Percentiles rank a stretch among this genome's conserved stretches.
phyloP scores from a whole-genome alignment of 1,139 yeast genomes.

The Scheffersomyces parashehatae region DNA sequence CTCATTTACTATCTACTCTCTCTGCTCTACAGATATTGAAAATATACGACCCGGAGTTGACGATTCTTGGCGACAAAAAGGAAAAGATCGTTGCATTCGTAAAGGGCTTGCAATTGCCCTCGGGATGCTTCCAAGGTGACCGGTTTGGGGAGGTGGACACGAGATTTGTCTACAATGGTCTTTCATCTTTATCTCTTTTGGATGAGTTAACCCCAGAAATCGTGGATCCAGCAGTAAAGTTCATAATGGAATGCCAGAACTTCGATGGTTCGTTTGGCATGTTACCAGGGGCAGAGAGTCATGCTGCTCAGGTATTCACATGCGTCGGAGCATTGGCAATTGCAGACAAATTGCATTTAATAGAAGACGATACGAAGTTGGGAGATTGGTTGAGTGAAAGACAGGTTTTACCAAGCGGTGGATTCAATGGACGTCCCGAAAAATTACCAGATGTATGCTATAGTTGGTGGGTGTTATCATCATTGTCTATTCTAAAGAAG shows the following conservation, averaged over 20 bases:
- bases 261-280: constrained; percentile 97
- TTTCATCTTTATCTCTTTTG: constrained; percentile 70
- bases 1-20: constrained; percentile 83
- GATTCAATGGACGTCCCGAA: constrained; percentile 95
- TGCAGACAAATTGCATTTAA: constrained; percentile 54
- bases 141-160: constrained; percentile 90
- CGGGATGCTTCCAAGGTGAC: constrained; percentile 91
- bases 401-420: constrained; percentile 81
- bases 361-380: constrained; percentile 53
- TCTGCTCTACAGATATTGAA: constrained; percentile 81
- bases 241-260: constrained; percentile 71
- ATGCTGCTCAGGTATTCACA: constrained; percentile 89
- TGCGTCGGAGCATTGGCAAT: constrained; percentile 82
- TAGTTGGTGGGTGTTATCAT: constrained; percentile 95
- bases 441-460: constrained; percentile 96
- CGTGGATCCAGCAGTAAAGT: constrained; percentile 64
- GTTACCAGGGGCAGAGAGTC: constrained; percentile 93
- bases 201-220: constrained; percentile 62
- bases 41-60: constrained; percentile 59
- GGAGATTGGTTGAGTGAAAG: constrained; percentile 89
- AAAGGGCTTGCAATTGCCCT: constrained; percentile 56
- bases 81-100: constrained; percentile 42
- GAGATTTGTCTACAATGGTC: constrained; percentile 81
- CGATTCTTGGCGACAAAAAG: constrained; percentile 26
- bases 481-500: constrained; percentile 66